Evolutionary conservation across 176 grass and related monocot genomes (phyloP).

Genomic region (Phoenix roebelenii): DNA sequence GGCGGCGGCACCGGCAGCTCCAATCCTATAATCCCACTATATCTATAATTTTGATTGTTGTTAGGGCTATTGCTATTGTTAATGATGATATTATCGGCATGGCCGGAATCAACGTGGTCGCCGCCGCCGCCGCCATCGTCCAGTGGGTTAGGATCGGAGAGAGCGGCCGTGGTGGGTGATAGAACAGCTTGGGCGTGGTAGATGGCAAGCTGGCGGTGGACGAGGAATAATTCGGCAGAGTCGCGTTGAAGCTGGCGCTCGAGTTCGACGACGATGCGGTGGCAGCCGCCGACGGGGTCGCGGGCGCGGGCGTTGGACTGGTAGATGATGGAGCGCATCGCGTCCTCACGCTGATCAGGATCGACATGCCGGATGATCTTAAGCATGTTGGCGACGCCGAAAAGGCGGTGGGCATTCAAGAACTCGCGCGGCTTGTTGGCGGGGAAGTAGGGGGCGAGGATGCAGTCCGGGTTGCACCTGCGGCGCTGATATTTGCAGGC

Average conservation of each 20-base stretch:
- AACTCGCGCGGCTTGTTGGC: constrained; percentile 13
- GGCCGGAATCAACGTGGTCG: too few species aligned
- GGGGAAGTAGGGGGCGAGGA: constrained; percentile 32
- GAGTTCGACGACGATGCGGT: not conserved
- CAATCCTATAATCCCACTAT: not conserved
- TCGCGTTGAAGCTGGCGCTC: not conserved
- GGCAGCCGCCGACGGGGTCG: constrained; percentile 21
- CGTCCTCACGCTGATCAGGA: not conserved
- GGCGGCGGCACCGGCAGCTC: not conserved
- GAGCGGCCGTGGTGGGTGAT: too few species aligned
- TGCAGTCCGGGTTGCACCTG: constrained; percentile 27
- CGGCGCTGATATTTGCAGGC: constrained; percentile 36
- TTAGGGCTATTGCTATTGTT: too few species aligned
- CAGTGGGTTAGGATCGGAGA: not conserved
- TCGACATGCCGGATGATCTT: not conserved
- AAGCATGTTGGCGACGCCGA: constrained; percentile 28
- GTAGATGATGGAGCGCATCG: constrained; percentile 21
- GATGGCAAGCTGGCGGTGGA: not conserved
- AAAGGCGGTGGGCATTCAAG: constrained; percentile 20
- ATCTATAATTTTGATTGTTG: too few species aligned
- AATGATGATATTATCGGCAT: too few species aligned
- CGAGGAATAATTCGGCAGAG: constrained; percentile 4
- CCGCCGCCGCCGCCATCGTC: not conserved
- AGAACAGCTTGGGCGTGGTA: not conserved
- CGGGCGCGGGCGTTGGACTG: constrained; percentile 12